phyloP scores from a whole-genome alignment of 2,329 filamentous ascomycete genomes.

The Thelonectria blattea region DNA sequence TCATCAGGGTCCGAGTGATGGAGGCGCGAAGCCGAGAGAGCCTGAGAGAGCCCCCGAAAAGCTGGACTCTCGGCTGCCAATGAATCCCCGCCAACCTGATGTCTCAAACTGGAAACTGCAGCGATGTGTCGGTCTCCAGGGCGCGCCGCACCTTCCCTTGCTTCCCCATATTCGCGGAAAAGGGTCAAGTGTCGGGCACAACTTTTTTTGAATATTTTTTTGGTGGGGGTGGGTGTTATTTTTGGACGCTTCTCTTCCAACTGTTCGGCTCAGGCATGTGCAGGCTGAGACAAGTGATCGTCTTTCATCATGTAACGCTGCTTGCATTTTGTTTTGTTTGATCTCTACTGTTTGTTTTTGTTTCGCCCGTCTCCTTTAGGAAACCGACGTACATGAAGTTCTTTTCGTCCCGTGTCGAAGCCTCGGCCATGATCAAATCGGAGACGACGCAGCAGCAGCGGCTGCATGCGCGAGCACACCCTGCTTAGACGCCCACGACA shows the following conservation, averaged over 20 bases:
- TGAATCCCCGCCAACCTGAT: not conserved
- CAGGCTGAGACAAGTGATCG: not conserved
- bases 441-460: not conserved
- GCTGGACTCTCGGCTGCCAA: not conserved
- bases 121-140: too few species aligned
- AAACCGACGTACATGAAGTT: not conserved
- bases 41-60: not conserved
- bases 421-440: not conserved
- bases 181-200: not conserved
- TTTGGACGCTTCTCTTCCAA: conserved; percentile 2
- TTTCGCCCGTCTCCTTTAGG: not conserved
- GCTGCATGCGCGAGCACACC: not conserved
- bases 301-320: not conserved
- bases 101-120: too few species aligned
- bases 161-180: not conserved
- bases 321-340: not conserved
- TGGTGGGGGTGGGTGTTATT: conserved; percentile 21
- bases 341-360: not conserved
- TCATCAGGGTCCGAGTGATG: not conserved
- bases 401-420: not conserved
- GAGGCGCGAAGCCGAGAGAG: not conserved
- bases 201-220: not conserved
- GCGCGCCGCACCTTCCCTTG: not conserved
- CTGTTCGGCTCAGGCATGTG: not conserved
- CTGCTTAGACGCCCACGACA: not conserved